Conservation (phyloP, 306 rosid species). For the Rosa rugosa region DNA sequence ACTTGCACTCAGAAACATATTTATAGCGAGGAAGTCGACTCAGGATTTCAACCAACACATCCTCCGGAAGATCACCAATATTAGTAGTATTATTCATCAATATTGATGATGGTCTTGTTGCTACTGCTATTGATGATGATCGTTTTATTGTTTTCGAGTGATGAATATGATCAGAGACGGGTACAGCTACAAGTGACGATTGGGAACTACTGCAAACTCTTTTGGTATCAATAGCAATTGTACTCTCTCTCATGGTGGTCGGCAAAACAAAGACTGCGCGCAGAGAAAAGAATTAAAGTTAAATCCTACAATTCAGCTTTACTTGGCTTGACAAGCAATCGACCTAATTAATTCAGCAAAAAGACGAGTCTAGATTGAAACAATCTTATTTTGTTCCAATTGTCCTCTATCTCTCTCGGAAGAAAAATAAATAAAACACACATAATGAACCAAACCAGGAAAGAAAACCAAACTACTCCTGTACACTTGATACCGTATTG, state of each 20-base stretch:
- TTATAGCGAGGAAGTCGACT: background rate
- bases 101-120: slow-evolving; percentile 3
- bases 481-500: too few species aligned
- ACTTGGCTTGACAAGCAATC: background rate
- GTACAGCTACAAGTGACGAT: background rate
- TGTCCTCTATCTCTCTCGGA: too few species aligned
- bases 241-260: background rate
- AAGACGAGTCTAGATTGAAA: too few species aligned
- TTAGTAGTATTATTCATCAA: background rate
- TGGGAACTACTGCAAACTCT: background rate
- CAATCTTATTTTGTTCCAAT: too few species aligned
- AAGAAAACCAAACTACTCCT: too few species aligned
- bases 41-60: background rate
- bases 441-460: too few species aligned
- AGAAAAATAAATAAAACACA: too few species aligned
- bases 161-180: background rate
- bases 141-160: background rate
- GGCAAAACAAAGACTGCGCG: background rate
- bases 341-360: background rate
- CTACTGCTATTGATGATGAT: background rate
- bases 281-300: background rate
- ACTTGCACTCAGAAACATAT: background rate
- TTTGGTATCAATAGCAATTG: too few species aligned
- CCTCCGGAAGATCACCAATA: background rate
- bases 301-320: background rate